Evolutionary conservation across 805 yeast species (phyloP).

Genomic region (Candida hispaniensis): DNA sequence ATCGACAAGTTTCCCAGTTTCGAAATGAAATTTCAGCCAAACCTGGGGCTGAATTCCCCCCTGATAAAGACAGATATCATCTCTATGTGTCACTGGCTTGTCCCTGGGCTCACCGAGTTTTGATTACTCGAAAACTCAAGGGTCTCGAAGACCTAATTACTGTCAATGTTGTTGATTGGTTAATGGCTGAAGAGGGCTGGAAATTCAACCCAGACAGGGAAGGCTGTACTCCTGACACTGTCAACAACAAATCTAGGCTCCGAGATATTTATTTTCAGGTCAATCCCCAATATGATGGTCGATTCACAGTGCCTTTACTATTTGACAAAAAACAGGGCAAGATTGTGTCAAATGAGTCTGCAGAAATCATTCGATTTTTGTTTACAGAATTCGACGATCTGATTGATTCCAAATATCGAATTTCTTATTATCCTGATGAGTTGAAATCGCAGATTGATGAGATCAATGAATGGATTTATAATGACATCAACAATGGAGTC

Average conservation of each 20-base stretch:
- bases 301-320: constrained; percentile 86
- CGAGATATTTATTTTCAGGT: constrained; percentile 67
- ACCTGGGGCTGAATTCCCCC: constrained; percentile 52
- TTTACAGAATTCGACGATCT: constrained; percentile 55
- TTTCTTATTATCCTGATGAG: constrained; percentile 54
- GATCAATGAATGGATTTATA: constrained; percentile 72
- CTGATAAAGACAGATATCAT: constrained; percentile 77
- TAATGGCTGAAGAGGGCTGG: constrained; percentile 85
- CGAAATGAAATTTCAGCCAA: constrained; percentile 50
- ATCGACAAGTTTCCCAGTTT: constrained; percentile 33
- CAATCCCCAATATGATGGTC: constrained; percentile 62
- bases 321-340: constrained; percentile 80
- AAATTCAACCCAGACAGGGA: constrained; percentile 50
- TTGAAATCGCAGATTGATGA: constrained; percentile 55
- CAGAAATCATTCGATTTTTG: constrained; percentile 79
- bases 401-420: constrained; percentile 34
- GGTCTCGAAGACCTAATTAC: constrained; percentile 46
- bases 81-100: constrained; percentile 81
- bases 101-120: constrained; percentile 91
- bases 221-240: constrained; percentile 44
- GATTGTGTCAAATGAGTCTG: constrained; percentile 84
- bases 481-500: constrained; percentile 82
- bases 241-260: constrained; percentile 49
- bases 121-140: constrained; percentile 62
- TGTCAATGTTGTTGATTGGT: constrained; percentile 79